Evolutionary conservation across 495 filamentous ascomycete genomes (phyloP).

Genomic region (Podospora conica): DNA sequence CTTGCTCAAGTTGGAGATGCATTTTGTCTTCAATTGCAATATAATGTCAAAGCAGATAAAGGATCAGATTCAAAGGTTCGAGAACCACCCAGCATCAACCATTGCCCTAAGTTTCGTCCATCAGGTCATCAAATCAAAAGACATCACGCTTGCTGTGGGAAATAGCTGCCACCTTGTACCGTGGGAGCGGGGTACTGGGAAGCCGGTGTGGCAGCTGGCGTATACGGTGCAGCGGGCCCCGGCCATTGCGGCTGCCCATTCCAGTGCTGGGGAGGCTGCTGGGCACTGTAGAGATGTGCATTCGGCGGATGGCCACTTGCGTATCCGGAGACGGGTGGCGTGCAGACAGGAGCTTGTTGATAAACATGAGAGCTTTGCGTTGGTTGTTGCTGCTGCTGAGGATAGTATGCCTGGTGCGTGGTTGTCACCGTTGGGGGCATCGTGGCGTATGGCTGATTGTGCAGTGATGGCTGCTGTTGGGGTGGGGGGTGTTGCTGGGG

Average conservation of each 20-base stretch:
- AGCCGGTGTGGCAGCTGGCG: conserved; percentile 3
- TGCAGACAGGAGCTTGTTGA: neutral
- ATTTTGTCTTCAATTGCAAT: neutral
- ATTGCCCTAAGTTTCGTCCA: neutral
- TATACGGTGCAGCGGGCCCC: neutral
- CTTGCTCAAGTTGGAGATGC: neutral
- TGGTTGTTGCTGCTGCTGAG: neutral
- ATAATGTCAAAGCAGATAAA: neutral
- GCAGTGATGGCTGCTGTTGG: neutral
- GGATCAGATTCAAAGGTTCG: neutral
- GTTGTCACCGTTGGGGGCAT: neutral
- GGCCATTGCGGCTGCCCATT: conserved; percentile 5
- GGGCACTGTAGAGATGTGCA: neutral
- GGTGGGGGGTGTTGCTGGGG: neutral
- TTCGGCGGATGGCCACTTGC: neutral
- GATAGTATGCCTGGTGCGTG: neutral
- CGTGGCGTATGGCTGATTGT: neutral
- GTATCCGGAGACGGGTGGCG: neutral
- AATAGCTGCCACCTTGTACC: neutral
- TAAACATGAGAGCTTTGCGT: neutral
- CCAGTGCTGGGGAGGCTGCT: neutral
- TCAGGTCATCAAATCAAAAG: neutral
- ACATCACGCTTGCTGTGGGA: neutral
- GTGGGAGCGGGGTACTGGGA: neutral
- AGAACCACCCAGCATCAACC: neutral